Percentiles rank a stretch among this genome's conserved stretches.
These are phyloP conservation scores for Cystobasidium pallidum DNA, from an alignment of 1,284 basidiomycete genomes.

Conservation along the genomic window DNA sequence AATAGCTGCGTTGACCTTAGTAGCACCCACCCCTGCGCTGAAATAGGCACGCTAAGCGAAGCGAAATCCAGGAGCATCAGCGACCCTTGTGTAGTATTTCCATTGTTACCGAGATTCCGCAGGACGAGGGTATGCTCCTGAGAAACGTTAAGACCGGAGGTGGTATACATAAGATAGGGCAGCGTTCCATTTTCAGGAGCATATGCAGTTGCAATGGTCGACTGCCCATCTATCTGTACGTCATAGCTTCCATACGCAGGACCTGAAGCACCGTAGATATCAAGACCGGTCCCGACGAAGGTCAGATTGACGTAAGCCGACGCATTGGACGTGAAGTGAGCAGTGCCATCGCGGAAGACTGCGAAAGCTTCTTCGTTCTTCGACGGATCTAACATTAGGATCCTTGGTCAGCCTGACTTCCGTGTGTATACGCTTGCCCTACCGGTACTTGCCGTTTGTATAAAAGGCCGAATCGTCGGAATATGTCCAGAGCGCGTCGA, in stretches of 20 bases:
- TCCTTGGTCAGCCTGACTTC: background rate
- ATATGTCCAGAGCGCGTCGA: constrained; percentile 56
- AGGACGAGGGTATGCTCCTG: constrained; percentile 48
- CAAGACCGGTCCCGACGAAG: constrained; percentile 54
- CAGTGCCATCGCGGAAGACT: constrained; percentile 52
- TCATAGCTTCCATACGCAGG: constrained; percentile 53
- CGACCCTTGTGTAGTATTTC: constrained; percentile 52
- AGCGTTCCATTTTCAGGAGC: constrained; percentile 9
- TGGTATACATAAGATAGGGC: constrained; percentile 50
- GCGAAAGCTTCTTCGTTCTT: constrained; percentile 14
- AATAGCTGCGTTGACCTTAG: background rate
- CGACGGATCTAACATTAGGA: constrained; percentile 18
- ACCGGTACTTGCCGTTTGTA: constrained; percentile 53
- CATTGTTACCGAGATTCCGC: constrained; percentile 43
- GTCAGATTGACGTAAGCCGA: constrained; percentile 53
- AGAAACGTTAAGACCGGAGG: constrained; percentile 45
- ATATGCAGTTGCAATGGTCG: constrained; percentile 29
- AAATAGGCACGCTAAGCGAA: constrained; percentile 52
- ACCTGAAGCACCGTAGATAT: constrained; percentile 55
- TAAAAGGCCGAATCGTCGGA: constrained; percentile 38
- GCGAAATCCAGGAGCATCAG: constrained; percentile 55
- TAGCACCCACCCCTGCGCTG: constrained; percentile 53
- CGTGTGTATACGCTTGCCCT: constrained; percentile 52
- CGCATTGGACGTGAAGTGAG: constrained; percentile 53
- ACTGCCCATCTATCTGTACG: constrained; percentile 53